These are phyloP conservation scores for Leccinum disarticulatum DNA, from an alignment of 768 basidiomycete genomes.

Conservation along the genomic window DNA sequence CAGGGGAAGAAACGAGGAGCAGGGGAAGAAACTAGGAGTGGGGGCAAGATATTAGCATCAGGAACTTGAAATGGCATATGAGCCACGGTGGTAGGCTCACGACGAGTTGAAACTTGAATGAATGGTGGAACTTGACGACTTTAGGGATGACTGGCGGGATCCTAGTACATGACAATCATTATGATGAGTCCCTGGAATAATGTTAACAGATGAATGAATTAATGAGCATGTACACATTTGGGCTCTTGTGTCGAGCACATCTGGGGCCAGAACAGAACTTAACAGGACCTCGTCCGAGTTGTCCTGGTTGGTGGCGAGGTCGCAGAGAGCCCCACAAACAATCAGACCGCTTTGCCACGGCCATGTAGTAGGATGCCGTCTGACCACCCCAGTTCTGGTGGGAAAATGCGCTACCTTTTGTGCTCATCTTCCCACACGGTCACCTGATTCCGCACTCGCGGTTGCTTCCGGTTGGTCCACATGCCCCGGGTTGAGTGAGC, in stretches of 20 bases:
- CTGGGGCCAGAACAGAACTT: background rate
- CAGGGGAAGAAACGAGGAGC: no score
- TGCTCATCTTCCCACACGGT: background rate
- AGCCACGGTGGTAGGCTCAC: no score
- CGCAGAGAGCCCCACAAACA: background rate
- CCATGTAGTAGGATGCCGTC: background rate
- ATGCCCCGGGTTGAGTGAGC: background rate
- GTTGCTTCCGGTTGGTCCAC: background rate
- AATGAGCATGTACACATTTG: background rate
- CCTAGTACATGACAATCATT: no score
- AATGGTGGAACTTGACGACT: no score
- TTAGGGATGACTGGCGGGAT: no score
- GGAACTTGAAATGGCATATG: no score
- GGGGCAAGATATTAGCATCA: no score
- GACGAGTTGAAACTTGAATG: no score
- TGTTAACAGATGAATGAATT: no score
- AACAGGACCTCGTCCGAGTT: background rate
- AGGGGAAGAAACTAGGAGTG: no score
- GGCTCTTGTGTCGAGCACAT: background rate
- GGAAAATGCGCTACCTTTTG: background rate
- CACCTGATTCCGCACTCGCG: background rate
- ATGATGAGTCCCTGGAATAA: no score
- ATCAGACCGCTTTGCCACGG: background rate
- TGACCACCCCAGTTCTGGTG: background rate
- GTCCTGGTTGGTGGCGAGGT: background rate